Base-by-base conservation (phyloP, 768 basidiomycete genomes). In the Tylopilus intermedius region DNA sequence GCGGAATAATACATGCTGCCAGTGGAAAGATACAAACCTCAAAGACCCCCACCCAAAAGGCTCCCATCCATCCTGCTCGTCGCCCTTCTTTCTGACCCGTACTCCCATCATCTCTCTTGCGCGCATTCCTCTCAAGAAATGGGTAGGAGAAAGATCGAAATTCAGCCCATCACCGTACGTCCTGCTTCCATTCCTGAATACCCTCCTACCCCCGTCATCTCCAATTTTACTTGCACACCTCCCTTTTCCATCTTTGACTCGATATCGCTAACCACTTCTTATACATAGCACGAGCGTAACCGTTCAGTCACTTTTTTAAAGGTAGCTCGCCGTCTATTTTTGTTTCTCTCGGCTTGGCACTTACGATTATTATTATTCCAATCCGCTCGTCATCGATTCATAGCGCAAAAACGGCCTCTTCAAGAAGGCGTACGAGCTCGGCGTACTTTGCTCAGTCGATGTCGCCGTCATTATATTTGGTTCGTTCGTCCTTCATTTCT, bases 301-400 rank as follows among this genome's bases (percentile, higher is more conserved):
- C 86, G 90, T 62, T 86, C 88, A 57, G 90, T 92, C 68, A 92
- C 90, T 62, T 92, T 91, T 79, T 76, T 91, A 74, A 92, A 91
- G 83, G 90, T 79, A 75, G 61, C 76, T 48, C 67, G 71, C 74
- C 73, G 75, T 74, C 81, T 84, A 84, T 86, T 82, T 81, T 83
- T 81, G 76, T 71, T 62, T 5, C 50, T 47, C 58, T 51, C 37
- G 61, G 59, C 71, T 71, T 73, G 68, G 72, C 72, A 64, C 61
- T 76, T 71, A 67, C 18, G 18, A 40, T 71, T 63, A 63, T 69
- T 55, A 58, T 62, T 59, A 51, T 60, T 46, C 9, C 9, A 30
- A 49, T 56, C 50, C 58, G 47, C 49, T 48, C 33, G 47, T 45
- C 60, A 58, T 54, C 49, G 43, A 61, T 55, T 59, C 42, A 45